Evolutionary conservation across 495 filamentous ascomycete genomes (phyloP), one percentile per base, ranked within the genome.

Genomic region (Trichocladium antarcticum): DNA sequence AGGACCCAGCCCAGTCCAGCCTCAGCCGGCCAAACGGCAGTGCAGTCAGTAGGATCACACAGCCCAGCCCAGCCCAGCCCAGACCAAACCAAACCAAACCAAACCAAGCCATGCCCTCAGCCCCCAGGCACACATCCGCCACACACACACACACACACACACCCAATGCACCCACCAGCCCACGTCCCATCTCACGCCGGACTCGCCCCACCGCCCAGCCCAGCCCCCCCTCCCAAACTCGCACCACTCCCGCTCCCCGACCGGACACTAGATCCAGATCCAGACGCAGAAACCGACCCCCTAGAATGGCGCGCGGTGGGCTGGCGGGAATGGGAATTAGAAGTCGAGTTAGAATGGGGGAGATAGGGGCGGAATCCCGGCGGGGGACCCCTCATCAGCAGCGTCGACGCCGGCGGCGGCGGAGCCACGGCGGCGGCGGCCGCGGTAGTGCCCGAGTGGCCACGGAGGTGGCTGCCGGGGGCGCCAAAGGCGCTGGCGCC

Each of bases 181-280:
- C n/a, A n/a, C n/a, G n/a, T n/a, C n/a, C 14, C 12, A 39, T 59
- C 31, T 11, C 55, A 61, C 11, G 53, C 48, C 6, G 65, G 63
- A 40, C 65, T 68, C 6, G 53, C 45, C 6, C 27, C 27, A 29
- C 27, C 12, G 5, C 7, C 37, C 5, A 15, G 8, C 9, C 9
- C 37, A 21, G 4, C 36, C 19, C 54, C 59, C 45, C 62, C 62
- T 37, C 42, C 46, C 12, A 56, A 27, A 32, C 62, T 65, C 15
- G 55, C 60, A 10, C 60, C 58, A 34, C 64, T 65, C 8, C 62
- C 62, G 16, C 58, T 63, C n/a, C 60, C 63, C 11, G 64, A 65
- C 28, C 64, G 60, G 41, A 65, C 59, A 42, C 63, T 66, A 49
- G 55, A 60, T 5, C 56, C 58, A 7, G 55, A 59, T 14, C 45